phyloP scores from a whole-genome alignment of 805 yeast species.

The Starmera caribaea region DNA sequence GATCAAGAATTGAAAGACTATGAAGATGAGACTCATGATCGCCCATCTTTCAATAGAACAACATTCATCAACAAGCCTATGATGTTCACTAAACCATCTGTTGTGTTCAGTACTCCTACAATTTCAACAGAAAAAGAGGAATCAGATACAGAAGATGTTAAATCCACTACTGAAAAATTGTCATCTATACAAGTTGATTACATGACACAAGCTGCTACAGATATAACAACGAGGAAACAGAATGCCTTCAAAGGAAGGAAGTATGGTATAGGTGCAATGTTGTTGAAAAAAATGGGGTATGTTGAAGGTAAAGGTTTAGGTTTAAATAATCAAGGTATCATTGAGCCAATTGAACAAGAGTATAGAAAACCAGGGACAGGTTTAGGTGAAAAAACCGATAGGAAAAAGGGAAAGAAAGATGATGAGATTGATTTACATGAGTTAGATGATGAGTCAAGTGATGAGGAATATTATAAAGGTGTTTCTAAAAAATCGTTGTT shows the following conservation, averaged over 20 bases:
- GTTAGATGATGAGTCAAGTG: conserved; percentile 8
- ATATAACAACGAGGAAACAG: not conserved
- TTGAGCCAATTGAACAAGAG: conserved; percentile 68
- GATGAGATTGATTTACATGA: conserved; percentile 1
- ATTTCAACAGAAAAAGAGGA: not conserved
- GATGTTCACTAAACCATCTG: conserved; percentile 8
- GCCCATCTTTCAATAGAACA: conserved; percentile 1
- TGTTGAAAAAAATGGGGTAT: conserved; percentile 83
- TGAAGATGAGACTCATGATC: conserved; percentile 3
- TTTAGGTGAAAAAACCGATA: conserved; percentile 51
- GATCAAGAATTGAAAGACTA: conserved; percentile 4
- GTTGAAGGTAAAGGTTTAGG: conserved; percentile 84
- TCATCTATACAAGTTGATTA: conserved; percentile 1
- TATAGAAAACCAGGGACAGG: conserved; percentile 55
- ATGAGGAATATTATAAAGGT: conserved; percentile 16
- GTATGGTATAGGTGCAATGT: conserved; percentile 81
- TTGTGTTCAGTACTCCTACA: not conserved
- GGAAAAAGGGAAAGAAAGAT: conserved; percentile 9
- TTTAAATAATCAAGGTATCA: conserved; percentile 56
- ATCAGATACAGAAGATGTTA: conserved; percentile 28
- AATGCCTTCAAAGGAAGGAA: conserved; percentile 15
- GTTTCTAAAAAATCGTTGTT: conserved; percentile 17
- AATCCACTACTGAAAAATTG: conserved; percentile 34
- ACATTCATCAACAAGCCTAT: not conserved
- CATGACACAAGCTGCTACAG: not conserved